Evolutionary conservation across 1,284 basidiomycete species (phyloP).

Genomic region (Ceratobasidium sp.): DNA sequence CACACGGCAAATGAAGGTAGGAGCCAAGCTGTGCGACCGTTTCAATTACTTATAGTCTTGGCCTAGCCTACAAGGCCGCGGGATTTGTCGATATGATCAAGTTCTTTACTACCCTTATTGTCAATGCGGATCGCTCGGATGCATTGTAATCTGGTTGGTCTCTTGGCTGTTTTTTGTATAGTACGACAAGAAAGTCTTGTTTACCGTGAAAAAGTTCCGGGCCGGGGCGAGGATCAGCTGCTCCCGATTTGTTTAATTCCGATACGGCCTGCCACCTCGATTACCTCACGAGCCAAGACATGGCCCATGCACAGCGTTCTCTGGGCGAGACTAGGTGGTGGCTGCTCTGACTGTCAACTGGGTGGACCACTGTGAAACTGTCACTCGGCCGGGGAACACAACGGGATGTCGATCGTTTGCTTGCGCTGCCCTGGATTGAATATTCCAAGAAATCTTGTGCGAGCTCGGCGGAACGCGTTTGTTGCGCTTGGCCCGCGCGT

Average conservation of each 20-base stretch:
- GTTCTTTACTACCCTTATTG: constrained; percentile 37
- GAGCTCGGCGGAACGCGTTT: constrained; percentile 6
- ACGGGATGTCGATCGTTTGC: neutral
- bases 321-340: neutral
- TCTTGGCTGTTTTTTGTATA: constrained; percentile 7
- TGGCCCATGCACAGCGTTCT: neutral
- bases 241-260: neutral
- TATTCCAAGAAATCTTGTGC: neutral
- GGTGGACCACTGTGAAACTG: neutral
- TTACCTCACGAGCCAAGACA: constrained; percentile 18
- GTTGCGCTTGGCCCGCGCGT: constrained; percentile 3
- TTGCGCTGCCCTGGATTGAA: neutral
- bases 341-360: neutral
- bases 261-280: neutral
- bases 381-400: neutral
- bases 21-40: neutral
- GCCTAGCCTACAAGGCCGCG: constrained; percentile 32
- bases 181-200: constrained; percentile 5
- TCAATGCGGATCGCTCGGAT: constrained; percentile 27
- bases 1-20: constrained; percentile 77
- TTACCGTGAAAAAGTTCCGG: neutral
- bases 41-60: constrained; percentile 5
- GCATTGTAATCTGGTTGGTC: neutral
- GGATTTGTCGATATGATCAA: constrained; percentile 42
- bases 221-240: neutral